Conservation (phyloP, 1,284 basidiomycete genomes). For the Wallemia hederae region DNA sequence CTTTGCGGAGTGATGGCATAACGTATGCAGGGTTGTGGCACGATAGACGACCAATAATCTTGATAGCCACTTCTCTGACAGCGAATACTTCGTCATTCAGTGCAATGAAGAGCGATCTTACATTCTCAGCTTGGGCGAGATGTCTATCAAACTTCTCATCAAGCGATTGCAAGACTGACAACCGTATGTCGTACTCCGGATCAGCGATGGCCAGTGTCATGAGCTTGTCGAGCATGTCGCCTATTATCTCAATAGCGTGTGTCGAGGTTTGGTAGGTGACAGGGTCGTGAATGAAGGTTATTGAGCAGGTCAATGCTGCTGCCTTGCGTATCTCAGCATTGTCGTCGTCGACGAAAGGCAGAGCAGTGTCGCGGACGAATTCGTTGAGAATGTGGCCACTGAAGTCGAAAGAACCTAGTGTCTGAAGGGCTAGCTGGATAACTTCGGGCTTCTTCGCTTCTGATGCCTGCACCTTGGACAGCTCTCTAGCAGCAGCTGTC, state of each 20-base stretch:
- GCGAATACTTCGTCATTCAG: slow-evolving; percentile 91
- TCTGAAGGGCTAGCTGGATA: slow-evolving; percentile 57
- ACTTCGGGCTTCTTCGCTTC: slow-evolving; percentile 30
- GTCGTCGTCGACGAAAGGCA: slow-evolving; percentile 87
- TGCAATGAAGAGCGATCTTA: slow-evolving; percentile 85
- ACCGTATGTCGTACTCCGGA: slow-evolving; percentile 61
- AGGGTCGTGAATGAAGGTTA: slow-evolving; percentile 72
- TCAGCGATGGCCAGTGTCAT: slow-evolving; percentile 92
- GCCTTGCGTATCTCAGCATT: slow-evolving; percentile 62
- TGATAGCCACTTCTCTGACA: slow-evolving; percentile 69
- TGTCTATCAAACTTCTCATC: slow-evolving; percentile 93
- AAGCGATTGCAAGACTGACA: slow-evolving; percentile 57
- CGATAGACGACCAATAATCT: slow-evolving; percentile 73
- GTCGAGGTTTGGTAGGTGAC: slow-evolving; percentile 89
- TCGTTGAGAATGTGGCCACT: slow-evolving; percentile 83
- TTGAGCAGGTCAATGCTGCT: slow-evolving; percentile 75
- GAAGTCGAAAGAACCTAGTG: slow-evolving; percentile 82
- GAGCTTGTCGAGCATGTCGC: slow-evolving; percentile 88
- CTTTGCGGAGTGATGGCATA: slow-evolving; percentile 88
- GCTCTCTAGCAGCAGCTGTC: slow-evolving; percentile 23
- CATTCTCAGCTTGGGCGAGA: slow-evolving; percentile 93
- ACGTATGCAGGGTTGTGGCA: slow-evolving; percentile 95
- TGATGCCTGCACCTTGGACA: slow-evolving; percentile 24
- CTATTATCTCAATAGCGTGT: slow-evolving; percentile 90
- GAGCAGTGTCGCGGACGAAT: slow-evolving; percentile 70